These are phyloP conservation scores for Metahyphopichia silvanorum DNA, from an alignment of 805 yeast species.

Conservation along the genomic window DNA sequence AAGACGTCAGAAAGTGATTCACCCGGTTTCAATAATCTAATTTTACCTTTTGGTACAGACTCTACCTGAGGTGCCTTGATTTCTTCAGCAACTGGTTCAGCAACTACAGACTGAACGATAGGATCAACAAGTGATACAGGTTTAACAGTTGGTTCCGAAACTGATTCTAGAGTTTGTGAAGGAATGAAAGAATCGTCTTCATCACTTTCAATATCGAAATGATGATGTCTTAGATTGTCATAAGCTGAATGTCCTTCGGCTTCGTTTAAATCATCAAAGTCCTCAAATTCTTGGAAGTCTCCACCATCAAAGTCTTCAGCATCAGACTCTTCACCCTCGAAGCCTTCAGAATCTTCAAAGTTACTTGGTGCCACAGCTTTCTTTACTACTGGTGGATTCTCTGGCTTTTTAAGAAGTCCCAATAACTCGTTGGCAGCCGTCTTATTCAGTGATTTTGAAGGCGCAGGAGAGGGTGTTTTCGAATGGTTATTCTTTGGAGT, in stretches of 20 bases:
- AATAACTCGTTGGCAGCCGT: constrained; percentile 11
- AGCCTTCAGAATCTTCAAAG: constrained; percentile 10
- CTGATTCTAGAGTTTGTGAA: constrained; percentile 1
- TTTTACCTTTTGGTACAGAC: too few species aligned
- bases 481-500: constrained; percentile 3
- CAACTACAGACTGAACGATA: constrained; percentile 3
- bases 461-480: not conserved
- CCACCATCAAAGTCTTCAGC: constrained; percentile 15
- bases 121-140: constrained; percentile 9
- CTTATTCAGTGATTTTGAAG: constrained; percentile 1
- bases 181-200: constrained; percentile 17
- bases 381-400: too few species aligned
- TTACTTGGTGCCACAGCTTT: too few species aligned
- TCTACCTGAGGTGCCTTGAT: too few species aligned
- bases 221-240: constrained; percentile 12
- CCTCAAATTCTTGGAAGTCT: constrained; percentile 29
- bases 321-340: constrained; percentile 12
- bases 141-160: not conserved
- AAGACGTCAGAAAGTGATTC: constrained; percentile 15
- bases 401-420: constrained; percentile 7
- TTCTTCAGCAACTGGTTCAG: too few species aligned
- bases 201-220: constrained; percentile 33
- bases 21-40: constrained; percentile 20
- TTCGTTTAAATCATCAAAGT: constrained; percentile 32
- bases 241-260: constrained; percentile 14